phyloP scores from a whole-genome alignment of 1,139 yeast genomes.

The Pichia inconspicua region DNA sequence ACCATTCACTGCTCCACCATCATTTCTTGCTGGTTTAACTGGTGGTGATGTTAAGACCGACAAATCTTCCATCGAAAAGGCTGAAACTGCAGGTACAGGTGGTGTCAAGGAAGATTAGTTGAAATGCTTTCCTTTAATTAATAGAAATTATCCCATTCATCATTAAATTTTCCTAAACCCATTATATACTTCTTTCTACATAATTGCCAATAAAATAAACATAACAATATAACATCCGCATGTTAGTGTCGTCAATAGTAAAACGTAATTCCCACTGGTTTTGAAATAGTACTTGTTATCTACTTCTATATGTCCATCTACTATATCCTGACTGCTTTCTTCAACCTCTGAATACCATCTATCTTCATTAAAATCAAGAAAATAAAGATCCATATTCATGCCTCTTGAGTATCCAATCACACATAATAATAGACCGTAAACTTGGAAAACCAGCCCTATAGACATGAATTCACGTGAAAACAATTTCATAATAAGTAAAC shows the following conservation, averaged over 20 bases:
- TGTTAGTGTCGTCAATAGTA: constrained; percentile 38
- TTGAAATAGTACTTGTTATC: constrained; percentile 30
- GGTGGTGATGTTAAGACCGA: constrained; percentile 63
- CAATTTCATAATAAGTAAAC: constrained; percentile 39
- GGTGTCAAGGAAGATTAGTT: constrained; percentile 81
- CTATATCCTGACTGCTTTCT: neutral
- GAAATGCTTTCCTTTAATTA: too few relatives aligned
- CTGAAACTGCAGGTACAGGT: constrained; percentile 82
- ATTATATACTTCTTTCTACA: constrained; percentile 22
- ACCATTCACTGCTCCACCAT: constrained; percentile 86
- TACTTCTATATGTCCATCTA: constrained; percentile 20
- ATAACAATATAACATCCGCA: constrained; percentile 39
- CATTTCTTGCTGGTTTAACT: constrained; percentile 61
- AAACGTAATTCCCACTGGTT: constrained; percentile 46
- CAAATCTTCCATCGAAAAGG: constrained; percentile 76
- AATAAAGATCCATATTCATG: constrained; percentile 38
- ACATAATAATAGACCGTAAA: constrained; percentile 43
- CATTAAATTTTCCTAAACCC: neutral
- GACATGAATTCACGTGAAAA: constrained; percentile 47
- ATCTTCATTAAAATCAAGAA: constrained; percentile 24
- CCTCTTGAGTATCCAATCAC: constrained; percentile 42
- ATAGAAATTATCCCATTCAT: too few relatives aligned
- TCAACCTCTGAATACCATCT: constrained; percentile 17
- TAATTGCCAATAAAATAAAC: constrained; percentile 35
- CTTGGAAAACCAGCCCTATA: constrained; percentile 45